Percentiles rank a stretch among this genome's conserved stretches.
These are phyloP conservation scores for Fraxinus platypoda DNA, from an alignment of 305 asterid species.

Conservation along the genomic window DNA sequence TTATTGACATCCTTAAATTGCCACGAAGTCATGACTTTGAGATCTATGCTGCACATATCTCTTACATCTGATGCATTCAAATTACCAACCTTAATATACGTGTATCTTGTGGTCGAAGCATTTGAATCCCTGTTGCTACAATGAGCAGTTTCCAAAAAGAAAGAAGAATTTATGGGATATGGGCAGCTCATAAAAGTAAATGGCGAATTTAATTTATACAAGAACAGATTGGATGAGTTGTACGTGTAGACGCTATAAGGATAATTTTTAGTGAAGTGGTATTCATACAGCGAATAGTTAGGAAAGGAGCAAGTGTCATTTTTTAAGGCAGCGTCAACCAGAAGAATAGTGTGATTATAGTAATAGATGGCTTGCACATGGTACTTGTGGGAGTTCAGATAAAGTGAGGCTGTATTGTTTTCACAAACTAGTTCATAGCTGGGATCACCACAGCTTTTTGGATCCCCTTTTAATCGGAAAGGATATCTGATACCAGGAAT, in stretches of 20 bases:
- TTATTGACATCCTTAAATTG: conserved; percentile 8
- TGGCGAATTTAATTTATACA: neutral
- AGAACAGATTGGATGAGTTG: too few species aligned
- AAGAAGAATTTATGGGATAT: neutral
- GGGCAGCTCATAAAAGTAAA: conserved; percentile 23
- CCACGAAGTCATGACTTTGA: conserved; percentile 18
- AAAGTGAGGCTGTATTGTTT: conserved; percentile 14
- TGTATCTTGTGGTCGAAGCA: neutral
- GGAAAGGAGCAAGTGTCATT: too few species aligned
- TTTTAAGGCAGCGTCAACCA: conserved; percentile 22
- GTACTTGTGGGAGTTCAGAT: conserved; percentile 8
- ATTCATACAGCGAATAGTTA: too few species aligned
- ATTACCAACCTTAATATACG: conserved; percentile 23
- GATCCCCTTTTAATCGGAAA: conserved; percentile 23
- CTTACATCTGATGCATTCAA: conserved; percentile 9
- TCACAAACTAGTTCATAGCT: conserved; percentile 24
- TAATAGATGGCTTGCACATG: conserved; percentile 27
- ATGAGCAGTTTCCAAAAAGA: neutral
- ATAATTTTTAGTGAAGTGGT: too few species aligned
- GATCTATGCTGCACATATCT: conserved; percentile 18
- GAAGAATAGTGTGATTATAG: conserved; percentile 14
- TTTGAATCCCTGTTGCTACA: neutral
- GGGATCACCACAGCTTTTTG: neutral
- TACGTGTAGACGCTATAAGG: too few species aligned
- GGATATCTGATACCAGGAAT: conserved; percentile 27